These are phyloP conservation scores for Ustilago esculenta DNA, from an alignment of 1,284 basidiomycete genomes.

Conservation along the genomic window DNA sequence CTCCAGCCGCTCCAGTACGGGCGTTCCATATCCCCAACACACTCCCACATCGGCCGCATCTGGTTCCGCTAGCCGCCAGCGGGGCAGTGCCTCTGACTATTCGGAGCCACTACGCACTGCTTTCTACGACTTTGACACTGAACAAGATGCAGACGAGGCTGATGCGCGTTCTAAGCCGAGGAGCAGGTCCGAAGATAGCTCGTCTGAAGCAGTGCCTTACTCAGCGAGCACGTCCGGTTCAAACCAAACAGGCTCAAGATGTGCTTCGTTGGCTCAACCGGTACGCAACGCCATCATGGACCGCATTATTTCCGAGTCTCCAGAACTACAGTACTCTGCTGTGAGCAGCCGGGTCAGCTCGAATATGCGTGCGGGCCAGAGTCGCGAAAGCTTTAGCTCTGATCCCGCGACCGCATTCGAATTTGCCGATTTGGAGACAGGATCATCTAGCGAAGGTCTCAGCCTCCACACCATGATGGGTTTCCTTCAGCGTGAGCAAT, in stretches of 20 bases:
- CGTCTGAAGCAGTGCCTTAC: not conserved
- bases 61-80: not conserved
- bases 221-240: not conserved
- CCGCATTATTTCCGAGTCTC: slow-evolving; percentile 8
- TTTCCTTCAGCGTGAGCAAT: slow-evolving; percentile 29
- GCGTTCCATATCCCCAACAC: not conserved
- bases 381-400: slow-evolving; percentile 17
- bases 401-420: slow-evolving; percentile 22
- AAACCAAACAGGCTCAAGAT: not conserved
- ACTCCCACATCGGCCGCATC: slow-evolving; percentile 8
- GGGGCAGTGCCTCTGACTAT: slow-evolving; percentile 9
- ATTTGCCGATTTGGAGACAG: slow-evolving; percentile 23
- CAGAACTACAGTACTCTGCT: slow-evolving; percentile 8
- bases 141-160: slow-evolving; percentile 1
- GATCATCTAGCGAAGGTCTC: slow-evolving; percentile 17
- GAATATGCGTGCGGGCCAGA: not conserved
- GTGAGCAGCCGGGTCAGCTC: slow-evolving; percentile 15
- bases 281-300: not conserved
- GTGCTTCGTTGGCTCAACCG: not conserved
- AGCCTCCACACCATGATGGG: slow-evolving; percentile 42
- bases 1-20: slow-evolving; percentile 1
- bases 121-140: slow-evolving; percentile 31
- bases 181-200: not conserved
- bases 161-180: slow-evolving; percentile 1
- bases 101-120: slow-evolving; percentile 28